Evolutionary conservation across 139 green algal genomes (phyloP).

Genomic region (Astrephomene gubernaculifera): DNA sequence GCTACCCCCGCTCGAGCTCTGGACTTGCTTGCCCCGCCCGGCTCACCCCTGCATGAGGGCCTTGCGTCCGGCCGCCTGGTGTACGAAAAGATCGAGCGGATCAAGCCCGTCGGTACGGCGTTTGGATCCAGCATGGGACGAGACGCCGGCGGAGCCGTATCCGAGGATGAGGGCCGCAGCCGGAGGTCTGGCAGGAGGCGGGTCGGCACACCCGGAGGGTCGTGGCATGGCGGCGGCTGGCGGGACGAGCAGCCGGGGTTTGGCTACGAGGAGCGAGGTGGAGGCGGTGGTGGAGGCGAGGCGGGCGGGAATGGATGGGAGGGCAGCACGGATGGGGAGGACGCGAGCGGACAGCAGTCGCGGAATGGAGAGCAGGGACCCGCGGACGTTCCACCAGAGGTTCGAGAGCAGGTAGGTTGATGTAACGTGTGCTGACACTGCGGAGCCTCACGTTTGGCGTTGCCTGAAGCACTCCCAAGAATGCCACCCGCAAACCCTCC

Average conservation of each 20-base stretch:
- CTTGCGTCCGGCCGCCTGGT: constrained; percentile 17
- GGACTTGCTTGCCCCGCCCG: background rate
- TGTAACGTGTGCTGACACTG: no score
- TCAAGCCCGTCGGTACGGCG: constrained; percentile 11
- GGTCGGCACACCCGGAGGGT: background rate
- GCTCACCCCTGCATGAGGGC: constrained; percentile 30
- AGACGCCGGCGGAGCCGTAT: no score
- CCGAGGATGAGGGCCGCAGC: background rate
- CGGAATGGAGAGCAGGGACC: no score
- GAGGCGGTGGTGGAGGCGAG: background rate
- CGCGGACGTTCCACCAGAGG: no score
- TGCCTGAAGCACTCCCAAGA: no score
- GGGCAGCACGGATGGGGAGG: no score
- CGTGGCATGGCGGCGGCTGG: background rate
- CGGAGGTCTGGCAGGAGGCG: background rate
- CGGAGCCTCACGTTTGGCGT: no score
- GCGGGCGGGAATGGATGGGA: background rate
- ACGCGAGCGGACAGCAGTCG: no score
- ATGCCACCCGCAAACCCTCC: no score
- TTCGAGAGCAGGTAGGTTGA: no score
- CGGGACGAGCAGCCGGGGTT: constrained; percentile 15
- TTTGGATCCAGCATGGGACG: no score
- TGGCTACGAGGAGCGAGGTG: background rate
- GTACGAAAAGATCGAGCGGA: constrained; percentile 40
- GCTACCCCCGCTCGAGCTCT: no score